These are phyloP conservation scores for Leccinum subgranulosum DNA, from an alignment of 768 basidiomycete species.

Conservation along the genomic window DNA sequence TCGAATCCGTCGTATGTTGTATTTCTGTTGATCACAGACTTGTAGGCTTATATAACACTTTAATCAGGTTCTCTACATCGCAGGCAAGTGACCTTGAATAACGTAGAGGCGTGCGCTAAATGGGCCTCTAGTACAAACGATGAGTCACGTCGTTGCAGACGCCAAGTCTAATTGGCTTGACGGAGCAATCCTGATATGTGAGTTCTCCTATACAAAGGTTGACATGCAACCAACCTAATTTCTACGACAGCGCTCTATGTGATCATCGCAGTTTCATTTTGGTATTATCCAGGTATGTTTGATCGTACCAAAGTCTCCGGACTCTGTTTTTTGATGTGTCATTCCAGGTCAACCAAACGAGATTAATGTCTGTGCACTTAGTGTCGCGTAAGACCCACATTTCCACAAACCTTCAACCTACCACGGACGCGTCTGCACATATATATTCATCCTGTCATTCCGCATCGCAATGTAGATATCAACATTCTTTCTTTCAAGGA, in stretches of 20 bases:
- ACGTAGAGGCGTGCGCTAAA: conserved; percentile 20
- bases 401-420: conserved; percentile 3
- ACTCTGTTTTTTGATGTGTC: background rate
- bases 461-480: conserved; percentile 14
- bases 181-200: conserved; percentile 69
- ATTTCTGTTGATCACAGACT: background rate
- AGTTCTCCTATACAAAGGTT: conserved; percentile 17
- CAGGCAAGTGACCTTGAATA: conserved; percentile 36
- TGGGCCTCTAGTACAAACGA: conserved; percentile 61
- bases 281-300: conserved; percentile 48
- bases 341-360: conserved; percentile 25
- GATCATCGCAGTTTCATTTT: conserved; percentile 68
- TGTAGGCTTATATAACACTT: conserved; percentile 8
- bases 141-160: conserved; percentile 79
- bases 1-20: conserved; percentile 65
- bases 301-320: background rate
- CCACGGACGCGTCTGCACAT: background rate
- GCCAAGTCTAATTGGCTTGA: conserved; percentile 86
- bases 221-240: background rate
- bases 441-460: conserved; percentile 4
- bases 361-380: conserved; percentile 13
- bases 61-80: conserved; percentile 34
- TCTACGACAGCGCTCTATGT: conserved; percentile 53
- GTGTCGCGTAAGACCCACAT: background rate
- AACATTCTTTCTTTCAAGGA: conserved; percentile 12